phyloP scores from a whole-genome alignment of 208 protist species.

The Acanthamoeba healyi region DNA sequence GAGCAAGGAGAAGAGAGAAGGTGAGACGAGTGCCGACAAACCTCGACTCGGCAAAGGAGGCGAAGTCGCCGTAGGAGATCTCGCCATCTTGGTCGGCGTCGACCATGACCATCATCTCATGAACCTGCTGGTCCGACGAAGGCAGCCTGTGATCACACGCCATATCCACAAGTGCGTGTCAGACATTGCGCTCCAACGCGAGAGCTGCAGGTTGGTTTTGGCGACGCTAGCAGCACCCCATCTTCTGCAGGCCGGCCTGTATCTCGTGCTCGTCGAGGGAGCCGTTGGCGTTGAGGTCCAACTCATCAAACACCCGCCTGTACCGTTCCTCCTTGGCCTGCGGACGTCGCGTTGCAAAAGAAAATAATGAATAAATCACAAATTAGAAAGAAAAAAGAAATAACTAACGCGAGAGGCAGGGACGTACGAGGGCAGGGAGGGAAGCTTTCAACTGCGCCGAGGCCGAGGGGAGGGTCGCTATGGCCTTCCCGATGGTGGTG shows the following conservation, averaged over 20 bases:
- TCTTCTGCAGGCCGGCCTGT: conserved; percentile 49
- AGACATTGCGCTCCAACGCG: not conserved
- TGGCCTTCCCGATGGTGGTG: not conserved
- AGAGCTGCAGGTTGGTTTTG: not conserved
- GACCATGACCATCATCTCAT: conserved; percentile 65
- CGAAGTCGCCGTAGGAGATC: conserved; percentile 71
- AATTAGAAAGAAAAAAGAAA: not conserved
- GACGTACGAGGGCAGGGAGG: not conserved
- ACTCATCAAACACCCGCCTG: conserved; percentile 38
- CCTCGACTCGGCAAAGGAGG: conserved; percentile 35
- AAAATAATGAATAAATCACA: not conserved
- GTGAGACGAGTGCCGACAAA: not conserved
- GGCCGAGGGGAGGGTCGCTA: not conserved
- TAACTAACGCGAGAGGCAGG: too few species aligned
- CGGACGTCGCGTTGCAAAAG: not conserved
- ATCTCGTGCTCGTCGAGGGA: conserved; percentile 58
- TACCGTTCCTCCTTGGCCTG: not conserved
- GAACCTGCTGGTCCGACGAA: conserved; percentile 19
- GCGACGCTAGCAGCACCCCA: conserved; percentile 33
- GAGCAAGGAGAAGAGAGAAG: not conserved
- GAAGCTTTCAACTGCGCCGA: not conserved
- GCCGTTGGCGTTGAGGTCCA: conserved; percentile 70
- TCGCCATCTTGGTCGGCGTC: conserved; percentile 37
- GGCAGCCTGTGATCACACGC: not conserved
- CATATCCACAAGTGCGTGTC: not conserved